These are phyloP conservation scores for Mycena sp. DNA, from an alignment of 1,284 basidiomycete species.

Conservation along the genomic window DNA sequence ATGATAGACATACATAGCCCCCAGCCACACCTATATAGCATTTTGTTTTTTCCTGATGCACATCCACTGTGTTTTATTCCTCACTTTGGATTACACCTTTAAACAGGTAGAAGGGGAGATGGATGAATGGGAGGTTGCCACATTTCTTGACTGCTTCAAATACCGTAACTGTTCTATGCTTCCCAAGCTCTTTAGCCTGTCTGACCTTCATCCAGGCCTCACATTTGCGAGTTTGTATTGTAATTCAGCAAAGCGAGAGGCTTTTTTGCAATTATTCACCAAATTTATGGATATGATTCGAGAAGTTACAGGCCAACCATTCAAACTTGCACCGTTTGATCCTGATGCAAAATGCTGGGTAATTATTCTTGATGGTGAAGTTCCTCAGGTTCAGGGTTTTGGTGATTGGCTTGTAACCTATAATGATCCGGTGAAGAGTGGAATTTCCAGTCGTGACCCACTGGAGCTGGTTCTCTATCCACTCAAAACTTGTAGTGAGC, in stretches of 20 bases:
- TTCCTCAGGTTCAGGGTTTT: not conserved
- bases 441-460: not conserved
- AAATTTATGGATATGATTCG: not conserved
- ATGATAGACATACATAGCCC: too few species aligned
- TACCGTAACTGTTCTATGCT: not conserved
- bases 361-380: not conserved
- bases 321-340: not conserved
- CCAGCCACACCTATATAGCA: too few species aligned
- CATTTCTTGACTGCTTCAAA: not conserved
- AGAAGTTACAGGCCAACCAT: not conserved
- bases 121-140: not conserved
- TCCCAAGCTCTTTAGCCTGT: not conserved
- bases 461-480: not conserved
- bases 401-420: not conserved
- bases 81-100: not conserved
- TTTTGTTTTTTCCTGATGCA: too few species aligned
- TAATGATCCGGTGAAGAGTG: not conserved
- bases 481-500: not conserved
- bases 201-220: not conserved
- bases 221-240: not conserved
- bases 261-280: not conserved
- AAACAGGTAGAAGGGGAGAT: not conserved
- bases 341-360: not conserved
- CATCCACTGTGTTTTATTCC: too few species aligned
- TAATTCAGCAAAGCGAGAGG: not conserved